phyloP scores from a whole-genome alignment of 345 rosid genomes.

The Gossypium turneri region DNA sequence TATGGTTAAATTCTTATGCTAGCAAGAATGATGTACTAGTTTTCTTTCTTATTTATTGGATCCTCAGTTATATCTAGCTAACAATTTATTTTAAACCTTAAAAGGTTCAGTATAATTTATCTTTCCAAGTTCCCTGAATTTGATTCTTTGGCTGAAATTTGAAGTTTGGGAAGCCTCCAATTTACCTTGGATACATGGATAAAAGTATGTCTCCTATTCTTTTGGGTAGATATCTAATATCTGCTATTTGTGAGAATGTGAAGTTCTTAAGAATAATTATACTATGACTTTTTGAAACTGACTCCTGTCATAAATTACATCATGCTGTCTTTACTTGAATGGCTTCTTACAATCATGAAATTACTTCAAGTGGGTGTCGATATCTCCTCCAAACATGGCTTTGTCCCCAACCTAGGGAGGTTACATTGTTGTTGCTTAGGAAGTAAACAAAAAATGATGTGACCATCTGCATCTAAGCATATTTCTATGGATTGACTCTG shows the following conservation, averaged over 20 bases:
- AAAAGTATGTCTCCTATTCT: neutral
- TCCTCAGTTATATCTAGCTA: no score
- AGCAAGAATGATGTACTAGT: no score
- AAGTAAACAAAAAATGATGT: neutral
- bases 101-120: neutral
- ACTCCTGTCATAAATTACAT: neutral
- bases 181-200: neutral
- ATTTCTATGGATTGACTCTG: neutral
- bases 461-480: neutral
- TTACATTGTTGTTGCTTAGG: conserved; percentile 3
- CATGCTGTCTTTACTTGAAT: neutral
- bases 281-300: neutral
- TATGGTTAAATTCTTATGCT: no score
- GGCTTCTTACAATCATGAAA: neutral
- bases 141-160: neutral
- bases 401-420: neutral
- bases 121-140: neutral
- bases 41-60: no score
- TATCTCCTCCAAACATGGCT: neutral
- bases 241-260: neutral
- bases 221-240: neutral
- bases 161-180: neutral
- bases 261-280: neutral
- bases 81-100: neutral
- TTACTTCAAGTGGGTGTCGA: neutral